Evolutionary conservation across 2,329 filamentous ascomycete genomes (phyloP).

Genomic region (Colletotrichum plurivorum): DNA sequence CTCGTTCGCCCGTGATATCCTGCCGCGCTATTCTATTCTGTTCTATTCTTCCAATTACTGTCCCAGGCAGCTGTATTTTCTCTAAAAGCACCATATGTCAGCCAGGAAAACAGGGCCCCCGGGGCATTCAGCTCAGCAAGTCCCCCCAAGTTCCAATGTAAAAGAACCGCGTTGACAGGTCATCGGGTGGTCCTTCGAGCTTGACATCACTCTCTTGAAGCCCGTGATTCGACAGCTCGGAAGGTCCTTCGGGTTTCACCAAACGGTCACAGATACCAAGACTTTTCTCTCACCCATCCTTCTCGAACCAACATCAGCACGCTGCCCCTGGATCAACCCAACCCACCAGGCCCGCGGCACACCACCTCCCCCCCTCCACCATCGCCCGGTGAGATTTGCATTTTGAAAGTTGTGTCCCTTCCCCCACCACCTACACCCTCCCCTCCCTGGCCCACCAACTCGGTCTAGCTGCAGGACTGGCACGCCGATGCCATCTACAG

Average conservation of each 20-base stretch:
- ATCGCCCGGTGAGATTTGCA: no score
- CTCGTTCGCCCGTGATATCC: not conserved
- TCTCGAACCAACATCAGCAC: not conserved
- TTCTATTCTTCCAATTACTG: not conserved
- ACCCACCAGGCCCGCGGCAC: not conserved
- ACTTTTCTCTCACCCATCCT: not conserved
- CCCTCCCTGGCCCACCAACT: no score
- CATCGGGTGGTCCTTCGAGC: not conserved
- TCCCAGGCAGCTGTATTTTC: not conserved
- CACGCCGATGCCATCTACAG: not conserved
- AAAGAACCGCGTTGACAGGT: no score
- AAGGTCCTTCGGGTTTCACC: not conserved
- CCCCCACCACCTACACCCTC: no score
- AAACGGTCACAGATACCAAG: not conserved
- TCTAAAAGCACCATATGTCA: no score
- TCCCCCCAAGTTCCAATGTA: no score
- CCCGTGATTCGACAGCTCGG: not conserved
- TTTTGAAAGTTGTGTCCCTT: no score
- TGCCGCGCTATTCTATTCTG: not conserved
- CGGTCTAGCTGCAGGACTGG: not conserved
- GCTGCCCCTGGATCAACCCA: not conserved
- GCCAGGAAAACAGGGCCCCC: no score
- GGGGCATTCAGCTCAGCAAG: no score
- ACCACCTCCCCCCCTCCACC: not conserved
- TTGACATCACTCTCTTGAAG: not conserved